Evolutionary conservation across 768 basidiomycete species (phyloP).

Genomic region (Panaeolus papilionaceus): DNA sequence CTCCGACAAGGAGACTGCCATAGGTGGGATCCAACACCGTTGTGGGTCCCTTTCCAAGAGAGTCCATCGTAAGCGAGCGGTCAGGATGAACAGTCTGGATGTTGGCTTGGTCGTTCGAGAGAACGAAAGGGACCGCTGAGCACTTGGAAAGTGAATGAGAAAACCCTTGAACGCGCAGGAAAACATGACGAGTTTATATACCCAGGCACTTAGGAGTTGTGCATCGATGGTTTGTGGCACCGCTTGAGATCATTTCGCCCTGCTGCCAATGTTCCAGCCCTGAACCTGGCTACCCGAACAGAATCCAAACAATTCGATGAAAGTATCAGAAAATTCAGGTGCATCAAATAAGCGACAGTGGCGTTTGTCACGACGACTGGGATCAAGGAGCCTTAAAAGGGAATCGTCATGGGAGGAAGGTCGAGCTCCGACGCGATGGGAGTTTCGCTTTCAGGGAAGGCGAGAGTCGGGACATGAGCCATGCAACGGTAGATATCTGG

Average conservation of each 20-base stretch:
- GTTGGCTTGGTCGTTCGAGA: background rate
- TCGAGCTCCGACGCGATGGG: too few species aligned
- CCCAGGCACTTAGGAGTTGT: background rate
- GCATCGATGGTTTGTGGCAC: background rate
- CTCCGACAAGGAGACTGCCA: background rate
- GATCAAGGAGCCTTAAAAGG: background rate
- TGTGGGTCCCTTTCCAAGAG: background rate
- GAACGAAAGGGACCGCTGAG: background rate
- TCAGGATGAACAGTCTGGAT: background rate
- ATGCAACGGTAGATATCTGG: too few species aligned
- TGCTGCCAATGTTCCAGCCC: background rate
- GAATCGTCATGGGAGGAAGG: background rate
- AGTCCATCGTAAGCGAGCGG: background rate
- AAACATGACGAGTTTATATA: background rate
- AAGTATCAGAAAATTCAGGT: background rate
- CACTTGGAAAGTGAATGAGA: background rate
- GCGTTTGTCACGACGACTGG: conserved; percentile 1
- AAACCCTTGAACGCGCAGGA: background rate
- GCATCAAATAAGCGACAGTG: conserved; percentile 1
- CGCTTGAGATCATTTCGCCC: background rate
- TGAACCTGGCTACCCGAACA: background rate
- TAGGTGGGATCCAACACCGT: background rate
- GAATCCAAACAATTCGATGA: background rate
- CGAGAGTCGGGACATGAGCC: background rate
- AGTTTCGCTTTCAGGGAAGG: conserved; percentile 4